Conservation (phyloP, 805 yeast genomes). For the Wickerhamomyces ciferrii region DNA sequence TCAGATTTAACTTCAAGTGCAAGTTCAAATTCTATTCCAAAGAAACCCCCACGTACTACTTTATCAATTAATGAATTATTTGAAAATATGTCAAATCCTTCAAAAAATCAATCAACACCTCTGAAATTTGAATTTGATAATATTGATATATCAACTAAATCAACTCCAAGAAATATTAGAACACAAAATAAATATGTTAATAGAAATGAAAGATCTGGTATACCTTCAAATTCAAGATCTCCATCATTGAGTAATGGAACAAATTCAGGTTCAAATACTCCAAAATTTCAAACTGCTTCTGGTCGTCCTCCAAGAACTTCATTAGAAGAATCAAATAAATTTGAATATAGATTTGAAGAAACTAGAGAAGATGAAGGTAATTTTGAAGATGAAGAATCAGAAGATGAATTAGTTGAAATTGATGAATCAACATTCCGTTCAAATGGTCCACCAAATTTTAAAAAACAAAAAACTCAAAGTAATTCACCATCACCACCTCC, state of each 20-base stretch:
- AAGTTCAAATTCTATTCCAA: no score
- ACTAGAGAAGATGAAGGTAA: not conserved
- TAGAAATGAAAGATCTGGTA: not conserved
- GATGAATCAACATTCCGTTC: constrained; percentile 2
- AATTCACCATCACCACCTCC: not conserved
- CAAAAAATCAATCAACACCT: not conserved
- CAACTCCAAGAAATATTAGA: not conserved
- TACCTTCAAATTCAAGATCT: not conserved
- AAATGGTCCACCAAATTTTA: not conserved
- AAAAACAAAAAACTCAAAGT: not conserved
- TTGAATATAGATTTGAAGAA: constrained; percentile 1
- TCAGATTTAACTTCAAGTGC: no score
- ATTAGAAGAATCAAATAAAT: constrained; percentile 3
- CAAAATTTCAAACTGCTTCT: not conserved
- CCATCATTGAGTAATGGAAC: not conserved
- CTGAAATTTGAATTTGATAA: not conserved
- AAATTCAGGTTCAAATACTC: not conserved
- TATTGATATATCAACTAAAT: not conserved
- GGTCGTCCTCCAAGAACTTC: constrained; percentile 14
- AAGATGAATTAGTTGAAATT: constrained; percentile 6
- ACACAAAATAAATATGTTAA: not conserved
- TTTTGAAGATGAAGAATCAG: constrained; percentile 1
- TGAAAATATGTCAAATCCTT: not conserved
- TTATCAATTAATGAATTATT: not conserved
- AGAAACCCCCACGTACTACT: no score